Evolutionary conservation across 2,329 filamentous ascomycete species (phyloP).

Genomic region (Colletotrichum sp.): DNA sequence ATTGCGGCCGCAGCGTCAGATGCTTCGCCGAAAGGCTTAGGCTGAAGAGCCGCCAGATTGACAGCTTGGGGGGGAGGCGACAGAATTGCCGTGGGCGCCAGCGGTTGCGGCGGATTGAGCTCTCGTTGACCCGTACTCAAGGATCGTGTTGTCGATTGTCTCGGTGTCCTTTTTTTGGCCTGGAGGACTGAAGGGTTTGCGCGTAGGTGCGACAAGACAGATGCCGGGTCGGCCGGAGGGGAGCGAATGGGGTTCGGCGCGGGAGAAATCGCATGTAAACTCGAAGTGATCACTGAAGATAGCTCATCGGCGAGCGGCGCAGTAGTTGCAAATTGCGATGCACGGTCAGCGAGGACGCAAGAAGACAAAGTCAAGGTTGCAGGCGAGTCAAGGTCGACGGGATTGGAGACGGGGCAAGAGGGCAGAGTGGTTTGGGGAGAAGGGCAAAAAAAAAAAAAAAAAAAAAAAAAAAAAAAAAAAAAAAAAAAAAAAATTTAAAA

Average conservation of each 20-base stretch:
- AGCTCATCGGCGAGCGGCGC: background rate
- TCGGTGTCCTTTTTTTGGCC: background rate
- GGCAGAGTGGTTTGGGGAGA: background rate
- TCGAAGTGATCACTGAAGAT: background rate
- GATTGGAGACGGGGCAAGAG: background rate
- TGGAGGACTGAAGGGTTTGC: background rate
- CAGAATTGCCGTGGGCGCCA: slow-evolving; percentile 13
- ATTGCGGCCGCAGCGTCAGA: slow-evolving; percentile 72
- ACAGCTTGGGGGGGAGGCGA: slow-evolving; percentile 34
- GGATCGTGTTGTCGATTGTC: background rate
- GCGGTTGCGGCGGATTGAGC: background rate
- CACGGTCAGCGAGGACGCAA: background rate
- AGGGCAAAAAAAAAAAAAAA: background rate
- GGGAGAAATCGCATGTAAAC: background rate
- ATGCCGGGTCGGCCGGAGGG: background rate
- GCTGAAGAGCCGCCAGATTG: slow-evolving; percentile 69
- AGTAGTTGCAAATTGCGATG: background rate
- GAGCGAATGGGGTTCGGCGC: background rate
- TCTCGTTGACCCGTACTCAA: background rate
- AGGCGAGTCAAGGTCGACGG: background rate
- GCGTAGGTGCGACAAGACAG: background rate
- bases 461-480: background rate
- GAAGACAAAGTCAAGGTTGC: background rate
- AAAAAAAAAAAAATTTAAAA: no score
- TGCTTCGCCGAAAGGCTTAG: slow-evolving; percentile 66